Evolutionary conservation across 2,329 filamentous ascomycete species (phyloP), one percentile per base, ranked within the genome.

Genomic region (Penicillium palitans): DNA sequence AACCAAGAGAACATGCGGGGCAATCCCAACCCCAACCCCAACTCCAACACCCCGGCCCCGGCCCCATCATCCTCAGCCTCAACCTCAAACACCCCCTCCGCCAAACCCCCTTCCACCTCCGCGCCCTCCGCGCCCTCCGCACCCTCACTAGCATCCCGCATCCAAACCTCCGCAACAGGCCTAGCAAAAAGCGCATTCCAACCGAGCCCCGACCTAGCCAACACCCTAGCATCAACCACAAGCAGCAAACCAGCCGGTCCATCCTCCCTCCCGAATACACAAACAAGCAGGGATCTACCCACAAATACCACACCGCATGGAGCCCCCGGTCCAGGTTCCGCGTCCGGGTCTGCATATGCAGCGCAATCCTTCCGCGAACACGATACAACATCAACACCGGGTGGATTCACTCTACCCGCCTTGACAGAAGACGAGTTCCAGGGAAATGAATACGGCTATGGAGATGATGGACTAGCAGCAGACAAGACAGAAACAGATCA

Each of bases 101-200:
- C 19, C 6, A 25, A 45, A 45, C 17, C 42, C 42, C 48, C 31
- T 13, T 13, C 49, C 21, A 37, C n/a, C 27, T 35, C 33, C 33
- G 3, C 33, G 9, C 10, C 37, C n/a, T n/a, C n/a, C n/a, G n/a
- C n/a, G n/a, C 41, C 5, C 27, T 25, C 40, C 6, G 25, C 49
- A 29, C 13, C 60, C n/a, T 72, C 70, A 8, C 55, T 76, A 12
- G 55, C 70, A 51, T 52, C 40, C 47, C 65, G 66, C 51, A 64
- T 71, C 56, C 68, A 72, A 58, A 65, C 68, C 57, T 78, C 76
- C 19, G 76, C 76, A 52, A 66, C 63, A n/a, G 64, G 64, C 5
- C 66, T 78, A 31, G 62, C 73, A 25, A 68, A 67, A 15, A 70
- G 65, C 58, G 61, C 69, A 19, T 66, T 77, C 42, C 57, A 63